Evolutionary conservation across 2,329 filamentous ascomycete genomes (phyloP), one percentile per base, ranked within the genome.

Genomic region (Nothophoma quercina): DNA sequence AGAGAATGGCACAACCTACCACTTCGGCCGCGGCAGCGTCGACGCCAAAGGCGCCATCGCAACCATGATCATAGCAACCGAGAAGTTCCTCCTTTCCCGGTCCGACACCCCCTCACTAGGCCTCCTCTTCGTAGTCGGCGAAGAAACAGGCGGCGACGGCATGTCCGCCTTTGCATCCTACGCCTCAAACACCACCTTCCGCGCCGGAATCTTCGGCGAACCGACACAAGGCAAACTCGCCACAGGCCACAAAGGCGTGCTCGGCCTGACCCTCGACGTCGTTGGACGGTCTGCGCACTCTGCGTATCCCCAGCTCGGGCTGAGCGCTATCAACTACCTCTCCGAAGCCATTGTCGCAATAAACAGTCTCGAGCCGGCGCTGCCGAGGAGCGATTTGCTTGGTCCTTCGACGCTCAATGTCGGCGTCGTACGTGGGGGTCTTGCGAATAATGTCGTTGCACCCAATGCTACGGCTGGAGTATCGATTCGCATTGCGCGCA

Each of bases 141-240:
- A 98, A 74, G 93, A 97, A 73, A 83, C 80, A 3, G 79, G 79
- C 5, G 93, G 93, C 12, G 86, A 88, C 55, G 93, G 93, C 10
- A 97, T 97, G 93, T 78, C 52, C 21, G 61, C 63, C 8, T 69
- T 34, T 60, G 81, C 72, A 10, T 60, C 74, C 41, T 62, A 68
- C 25, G 58, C 63, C 3, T 50, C 54, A 2, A 67, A 78, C 51
- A 60, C 67, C 49, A 66, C 69, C 15, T 87, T 84, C 78, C 81
- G 87, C 25, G 85, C 90, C 3, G 87, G 90, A 64, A 89, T 93
- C 67, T 97, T 97, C 67, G 93, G 93, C 40, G 93, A 98, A 72
- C 93, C 93, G 0, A 98, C 93, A 0, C 90, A 96, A 67, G 84
- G 88, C 61, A 90, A 89, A 72, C 87, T 97, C 22, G 91, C 90